phyloP scores from a whole-genome alignment of 805 yeast species.

The Hanseniaspora thailandica region DNA sequence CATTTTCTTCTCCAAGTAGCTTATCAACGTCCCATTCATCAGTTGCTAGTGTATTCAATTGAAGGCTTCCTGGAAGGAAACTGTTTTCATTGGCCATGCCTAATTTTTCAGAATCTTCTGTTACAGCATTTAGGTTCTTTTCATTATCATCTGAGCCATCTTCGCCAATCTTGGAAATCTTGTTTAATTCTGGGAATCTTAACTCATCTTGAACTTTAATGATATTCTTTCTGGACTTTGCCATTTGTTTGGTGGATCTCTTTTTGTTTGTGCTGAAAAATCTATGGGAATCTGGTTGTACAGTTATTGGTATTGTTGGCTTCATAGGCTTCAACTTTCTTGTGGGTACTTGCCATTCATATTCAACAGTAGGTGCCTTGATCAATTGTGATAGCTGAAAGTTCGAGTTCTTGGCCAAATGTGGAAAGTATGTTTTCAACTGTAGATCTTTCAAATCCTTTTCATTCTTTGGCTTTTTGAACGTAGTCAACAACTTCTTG shows the following conservation, averaged over 20 bases:
- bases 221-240: slow-evolving; percentile 13
- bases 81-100: slow-evolving; percentile 24
- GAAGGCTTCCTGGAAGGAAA: neutral
- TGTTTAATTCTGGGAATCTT: neutral
- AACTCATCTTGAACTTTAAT: slow-evolving; percentile 14
- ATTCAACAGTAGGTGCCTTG: slow-evolving; percentile 38
- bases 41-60: slow-evolving; percentile 40
- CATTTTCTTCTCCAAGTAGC: slow-evolving; percentile 42
- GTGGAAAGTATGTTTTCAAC: slow-evolving; percentile 40
- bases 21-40: slow-evolving; percentile 69
- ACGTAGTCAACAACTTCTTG: neutral
- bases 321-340: slow-evolving; percentile 28
- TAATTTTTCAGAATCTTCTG: slow-evolving; percentile 19
- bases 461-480: slow-evolving; percentile 12
- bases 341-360: slow-evolving; percentile 37
- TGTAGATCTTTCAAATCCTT: slow-evolving; percentile 26
- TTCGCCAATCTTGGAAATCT: slow-evolving; percentile 7
- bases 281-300: slow-evolving; percentile 7
- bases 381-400: slow-evolving; percentile 46
- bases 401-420: slow-evolving; percentile 38
- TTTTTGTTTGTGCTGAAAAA: slow-evolving; percentile 8
- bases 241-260: slow-evolving; percentile 2
- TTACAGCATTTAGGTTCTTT: neutral
- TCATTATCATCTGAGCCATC: slow-evolving; percentile 19
- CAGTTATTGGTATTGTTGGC: slow-evolving; percentile 36